phyloP scores from a whole-genome alignment of 495 filamentous ascomycete genomes.

The Podospora australis region DNA sequence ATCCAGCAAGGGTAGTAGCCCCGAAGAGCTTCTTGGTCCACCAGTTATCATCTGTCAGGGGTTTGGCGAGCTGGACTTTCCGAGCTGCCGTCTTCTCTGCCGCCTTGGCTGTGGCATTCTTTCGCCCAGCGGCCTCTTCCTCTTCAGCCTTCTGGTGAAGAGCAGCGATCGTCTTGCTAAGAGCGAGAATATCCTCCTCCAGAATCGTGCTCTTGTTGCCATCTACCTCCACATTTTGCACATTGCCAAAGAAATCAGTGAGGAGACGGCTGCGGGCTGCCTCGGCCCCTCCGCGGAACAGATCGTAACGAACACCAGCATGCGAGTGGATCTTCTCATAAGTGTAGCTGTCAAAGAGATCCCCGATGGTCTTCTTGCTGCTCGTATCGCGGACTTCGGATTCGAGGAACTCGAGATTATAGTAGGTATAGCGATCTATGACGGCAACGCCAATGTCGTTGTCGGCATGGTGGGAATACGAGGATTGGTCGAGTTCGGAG shows the following conservation, averaged over 20 bases:
- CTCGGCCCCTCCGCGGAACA: constrained; percentile 74
- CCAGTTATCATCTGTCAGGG: constrained; percentile 57
- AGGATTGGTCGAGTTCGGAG: constrained; percentile 87
- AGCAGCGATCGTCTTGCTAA: constrained; percentile 56
- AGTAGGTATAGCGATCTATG: constrained; percentile 97
- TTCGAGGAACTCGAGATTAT: constrained; percentile 95
- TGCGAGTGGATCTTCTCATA: constrained; percentile 88
- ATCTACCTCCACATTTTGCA: constrained; percentile 92
- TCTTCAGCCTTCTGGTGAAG: constrained; percentile 47
- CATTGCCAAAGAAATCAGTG: constrained; percentile 97
- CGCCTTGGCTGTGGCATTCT: constrained; percentile 22
- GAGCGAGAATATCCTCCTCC: constrained; percentile 64
- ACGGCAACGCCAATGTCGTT: constrained; percentile 95
- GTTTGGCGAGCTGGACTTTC: constrained; percentile 48
- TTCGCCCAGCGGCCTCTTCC: constrained; percentile 31
- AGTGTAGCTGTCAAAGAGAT: constrained; percentile 93
- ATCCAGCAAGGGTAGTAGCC: constrained; percentile 57
- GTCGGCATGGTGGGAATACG: constrained; percentile 94
- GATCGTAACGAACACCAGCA: constrained; percentile 87
- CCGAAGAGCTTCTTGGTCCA: constrained; percentile 67
- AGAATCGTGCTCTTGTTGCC: constrained; percentile 48
- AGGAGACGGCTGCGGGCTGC: constrained; percentile 67
- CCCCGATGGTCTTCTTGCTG: constrained; percentile 80
- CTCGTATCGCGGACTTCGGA: constrained; percentile 75
- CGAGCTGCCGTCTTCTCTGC: constrained; percentile 28